Percentiles rank a stretch among this genome's conserved stretches.
Conservation (phyloP, 345 rosid genomes). For the Salix udensis region DNA sequence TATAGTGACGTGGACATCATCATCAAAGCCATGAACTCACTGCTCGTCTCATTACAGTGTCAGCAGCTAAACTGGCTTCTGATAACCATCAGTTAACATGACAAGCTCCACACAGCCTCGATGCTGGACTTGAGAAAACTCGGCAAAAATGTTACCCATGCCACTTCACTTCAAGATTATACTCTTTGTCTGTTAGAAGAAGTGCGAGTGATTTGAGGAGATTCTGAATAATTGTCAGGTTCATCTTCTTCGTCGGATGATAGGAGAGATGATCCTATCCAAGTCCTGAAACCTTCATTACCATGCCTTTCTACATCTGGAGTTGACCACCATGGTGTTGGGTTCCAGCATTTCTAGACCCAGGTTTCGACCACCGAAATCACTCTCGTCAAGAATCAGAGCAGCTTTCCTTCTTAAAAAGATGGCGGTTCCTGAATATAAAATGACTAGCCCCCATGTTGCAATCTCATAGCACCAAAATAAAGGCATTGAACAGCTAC, state of each 20-base stretch:
- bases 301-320: slow-evolving; percentile 81
- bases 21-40: neutral
- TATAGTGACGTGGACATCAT: neutral
- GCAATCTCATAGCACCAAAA: slow-evolving; percentile 96
- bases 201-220: slow-evolving; percentile 29
- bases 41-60: neutral
- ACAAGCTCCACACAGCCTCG: slow-evolving; percentile 4
- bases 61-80: neutral
- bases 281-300: slow-evolving; percentile 77
- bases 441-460: slow-evolving; percentile 71
- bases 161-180: slow-evolving; percentile 21
- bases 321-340: slow-evolving; percentile 57
- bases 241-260: slow-evolving; percentile 94
- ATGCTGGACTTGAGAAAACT: neutral
- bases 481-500: slow-evolving; percentile 78
- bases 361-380: slow-evolving; percentile 47
- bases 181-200: slow-evolving; percentile 38
- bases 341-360: slow-evolving; percentile 93
- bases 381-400: slow-evolving; percentile 62
- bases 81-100: slow-evolving; percentile 11
- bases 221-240: slow-evolving; percentile 47
- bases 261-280: slow-evolving; percentile 86
- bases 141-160: neutral
- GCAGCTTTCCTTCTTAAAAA: slow-evolving; percentile 74
- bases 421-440: slow-evolving; percentile 71